These are phyloP conservation scores for Fraxinus latifolia DNA, from an alignment of 305 asterid species.

Conservation along the genomic window DNA sequence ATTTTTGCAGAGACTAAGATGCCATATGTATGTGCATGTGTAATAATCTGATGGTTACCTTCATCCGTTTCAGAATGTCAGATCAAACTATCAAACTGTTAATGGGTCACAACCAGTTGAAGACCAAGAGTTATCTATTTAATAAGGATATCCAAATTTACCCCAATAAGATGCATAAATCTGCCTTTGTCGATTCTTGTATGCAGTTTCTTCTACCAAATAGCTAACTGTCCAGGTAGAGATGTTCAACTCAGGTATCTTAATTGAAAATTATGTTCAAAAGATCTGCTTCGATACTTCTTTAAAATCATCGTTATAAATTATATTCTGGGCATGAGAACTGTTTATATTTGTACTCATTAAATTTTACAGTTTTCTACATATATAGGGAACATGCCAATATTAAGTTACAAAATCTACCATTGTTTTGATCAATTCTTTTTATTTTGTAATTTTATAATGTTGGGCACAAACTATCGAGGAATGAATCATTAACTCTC, in stretches of 20 bases:
- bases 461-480: not conserved
- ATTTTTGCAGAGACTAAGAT: not conserved
- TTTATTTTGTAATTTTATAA: not conserved
- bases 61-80: constrained; percentile 52
- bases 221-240: not conserved
- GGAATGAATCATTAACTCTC: not conserved
- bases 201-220: constrained; percentile 7
- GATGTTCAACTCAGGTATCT: not conserved
- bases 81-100: constrained; percentile 56
- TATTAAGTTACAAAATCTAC: not conserved
- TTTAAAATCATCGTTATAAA: not conserved
- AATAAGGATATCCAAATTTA: not conserved
- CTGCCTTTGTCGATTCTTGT: not conserved
- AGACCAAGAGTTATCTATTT: constrained; percentile 31
- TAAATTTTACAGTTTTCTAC: not conserved
- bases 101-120: constrained; percentile 44
- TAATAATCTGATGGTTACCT: not conserved
- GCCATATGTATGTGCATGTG: not conserved
- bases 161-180: constrained; percentile 7
- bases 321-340: not conserved
- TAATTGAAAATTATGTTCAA: not conserved
- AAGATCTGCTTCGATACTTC: not conserved
- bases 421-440: not conserved
- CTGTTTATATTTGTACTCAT: not conserved
- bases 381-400: not conserved